Conservation (phyloP, 2,329 filamentous ascomycete genomes). For the Fusarium tupiense region DNA sequence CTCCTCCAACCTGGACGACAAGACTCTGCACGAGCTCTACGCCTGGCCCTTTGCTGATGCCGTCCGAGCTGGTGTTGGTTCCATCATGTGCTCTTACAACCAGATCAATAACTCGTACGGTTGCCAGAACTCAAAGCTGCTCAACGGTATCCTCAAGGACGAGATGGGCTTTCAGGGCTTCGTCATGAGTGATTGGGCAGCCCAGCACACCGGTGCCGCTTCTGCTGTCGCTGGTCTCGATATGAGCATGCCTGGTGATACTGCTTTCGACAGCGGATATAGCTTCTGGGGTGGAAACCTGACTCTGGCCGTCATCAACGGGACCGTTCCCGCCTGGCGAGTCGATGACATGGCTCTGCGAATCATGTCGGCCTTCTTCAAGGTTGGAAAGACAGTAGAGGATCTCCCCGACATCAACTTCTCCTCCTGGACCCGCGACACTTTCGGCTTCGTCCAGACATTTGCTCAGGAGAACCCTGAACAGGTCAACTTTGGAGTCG, state of each 20-base stretch:
- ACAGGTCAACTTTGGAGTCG: slow-evolving; percentile 81
- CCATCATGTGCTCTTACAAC: slow-evolving; percentile 76
- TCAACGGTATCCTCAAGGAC: slow-evolving; percentile 80
- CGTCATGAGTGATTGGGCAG: slow-evolving; percentile 83
- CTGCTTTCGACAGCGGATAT: slow-evolving; percentile 74
- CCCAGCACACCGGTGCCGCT: slow-evolving; percentile 75
- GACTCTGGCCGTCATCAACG: slow-evolving; percentile 87
- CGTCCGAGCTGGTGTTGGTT: slow-evolving; percentile 71
- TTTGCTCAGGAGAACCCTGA: slow-evolving; percentile 69
- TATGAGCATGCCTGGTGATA: slow-evolving; percentile 91
- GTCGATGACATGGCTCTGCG: slow-evolving; percentile 92
- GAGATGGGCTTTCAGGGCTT: slow-evolving; percentile 86
- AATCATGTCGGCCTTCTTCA: slow-evolving; percentile 77
- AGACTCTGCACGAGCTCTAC: slow-evolving; percentile 80
- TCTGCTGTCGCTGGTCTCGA: slow-evolving; percentile 79
- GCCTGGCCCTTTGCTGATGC: slow-evolving; percentile 82
- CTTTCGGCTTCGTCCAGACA: slow-evolving; percentile 74
- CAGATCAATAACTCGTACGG: slow-evolving; percentile 83
- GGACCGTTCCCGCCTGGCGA: slow-evolving; percentile 86
- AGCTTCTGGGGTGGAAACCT: slow-evolving; percentile 89
- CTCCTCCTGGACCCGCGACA: slow-evolving; percentile 85
- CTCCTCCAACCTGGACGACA: slow-evolving; percentile 74
- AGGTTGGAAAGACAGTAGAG: slow-evolving; percentile 66
- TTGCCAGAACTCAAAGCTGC: slow-evolving; percentile 80
- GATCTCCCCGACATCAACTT: slow-evolving; percentile 75